phyloP scores from a whole-genome alignment of 257 asterid genomes.

The Anisodus acutangulus region DNA sequence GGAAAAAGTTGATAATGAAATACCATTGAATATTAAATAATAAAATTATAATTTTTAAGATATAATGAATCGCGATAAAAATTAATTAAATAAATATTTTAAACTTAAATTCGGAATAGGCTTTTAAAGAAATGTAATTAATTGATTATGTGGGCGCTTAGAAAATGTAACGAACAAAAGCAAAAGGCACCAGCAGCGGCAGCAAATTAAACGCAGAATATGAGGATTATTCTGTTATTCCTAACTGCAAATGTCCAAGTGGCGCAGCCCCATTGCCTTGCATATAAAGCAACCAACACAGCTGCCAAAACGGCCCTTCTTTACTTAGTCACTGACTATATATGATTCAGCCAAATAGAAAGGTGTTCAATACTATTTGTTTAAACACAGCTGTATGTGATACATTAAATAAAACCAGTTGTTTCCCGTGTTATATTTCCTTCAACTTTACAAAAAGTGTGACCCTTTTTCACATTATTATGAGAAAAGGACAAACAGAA shows the following conservation, averaged over 20 bases:
- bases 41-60: too few species aligned
- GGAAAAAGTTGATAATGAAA: too few species aligned
- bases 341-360: background rate
- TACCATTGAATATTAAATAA: too few species aligned
- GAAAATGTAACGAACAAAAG: background rate
- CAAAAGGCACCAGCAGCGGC: background rate
- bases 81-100: too few species aligned
- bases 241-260: constrained; percentile 11
- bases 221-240: background rate
- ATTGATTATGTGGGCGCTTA: background rate
- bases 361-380: background rate
- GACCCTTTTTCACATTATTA: background rate
- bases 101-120: too few species aligned
- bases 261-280: background rate
- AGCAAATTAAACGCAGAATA: constrained; percentile 15
- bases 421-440: constrained; percentile 25
- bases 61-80: too few species aligned
- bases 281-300: background rate
- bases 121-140: background rate
- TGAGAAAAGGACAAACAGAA: background rate
- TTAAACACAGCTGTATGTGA: constrained; percentile 7
- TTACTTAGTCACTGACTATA: background rate
- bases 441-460: constrained; percentile 22
- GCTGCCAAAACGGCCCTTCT: background rate
- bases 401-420: background rate